These are phyloP conservation scores for Xanthoparmelia taractica DNA, from an alignment of 495 filamentous ascomycete species.

Conservation along the genomic window DNA sequence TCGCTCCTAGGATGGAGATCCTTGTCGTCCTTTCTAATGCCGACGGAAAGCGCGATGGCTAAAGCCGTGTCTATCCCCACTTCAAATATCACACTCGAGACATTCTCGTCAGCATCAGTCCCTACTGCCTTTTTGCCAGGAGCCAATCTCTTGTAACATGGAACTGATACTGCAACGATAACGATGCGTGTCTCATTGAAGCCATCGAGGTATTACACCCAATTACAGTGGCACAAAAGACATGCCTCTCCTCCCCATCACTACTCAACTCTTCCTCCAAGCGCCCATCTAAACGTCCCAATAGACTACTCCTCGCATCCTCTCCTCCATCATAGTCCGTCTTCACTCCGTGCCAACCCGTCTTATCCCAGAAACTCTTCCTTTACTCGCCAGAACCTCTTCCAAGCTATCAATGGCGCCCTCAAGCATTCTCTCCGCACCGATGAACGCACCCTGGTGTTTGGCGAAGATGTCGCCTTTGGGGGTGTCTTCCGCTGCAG, in stretches of 20 bases:
- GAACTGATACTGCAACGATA: background rate
- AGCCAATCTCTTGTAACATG: background rate
- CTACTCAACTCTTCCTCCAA: constrained; percentile 30
- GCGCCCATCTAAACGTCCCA: constrained; percentile 68
- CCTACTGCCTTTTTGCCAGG: background rate
- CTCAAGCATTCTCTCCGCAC: constrained; percentile 71
- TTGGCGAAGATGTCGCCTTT: constrained; percentile 95
- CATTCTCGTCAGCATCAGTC: background rate
- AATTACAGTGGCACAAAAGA: background rate
- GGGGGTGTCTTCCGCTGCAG: constrained; percentile 95
- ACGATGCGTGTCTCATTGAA: constrained; percentile 5
- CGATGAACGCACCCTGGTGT: constrained; percentile 80
- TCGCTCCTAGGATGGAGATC: background rate
- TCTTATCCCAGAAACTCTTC: constrained; percentile 58
- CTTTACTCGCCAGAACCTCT: constrained; percentile 81
- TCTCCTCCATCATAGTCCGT: constrained; percentile 68
- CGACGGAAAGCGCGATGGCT: constrained; percentile 5
- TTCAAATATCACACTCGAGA: background rate
- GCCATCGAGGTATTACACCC: background rate
- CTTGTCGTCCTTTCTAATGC: constrained; percentile 1
- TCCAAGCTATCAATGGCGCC: constrained; percentile 87
- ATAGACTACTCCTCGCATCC: constrained; percentile 81
- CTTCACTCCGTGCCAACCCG: constrained; percentile 53
- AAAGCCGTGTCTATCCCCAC: constrained; percentile 4
- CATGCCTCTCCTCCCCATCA: background rate